A percentile compares a stretch with the other conserved stretches of the same genome.
Evolutionary conservation across 768 basidiomycete species (phyloP).

Genomic region (Candolleomyces efflorescens): DNA sequence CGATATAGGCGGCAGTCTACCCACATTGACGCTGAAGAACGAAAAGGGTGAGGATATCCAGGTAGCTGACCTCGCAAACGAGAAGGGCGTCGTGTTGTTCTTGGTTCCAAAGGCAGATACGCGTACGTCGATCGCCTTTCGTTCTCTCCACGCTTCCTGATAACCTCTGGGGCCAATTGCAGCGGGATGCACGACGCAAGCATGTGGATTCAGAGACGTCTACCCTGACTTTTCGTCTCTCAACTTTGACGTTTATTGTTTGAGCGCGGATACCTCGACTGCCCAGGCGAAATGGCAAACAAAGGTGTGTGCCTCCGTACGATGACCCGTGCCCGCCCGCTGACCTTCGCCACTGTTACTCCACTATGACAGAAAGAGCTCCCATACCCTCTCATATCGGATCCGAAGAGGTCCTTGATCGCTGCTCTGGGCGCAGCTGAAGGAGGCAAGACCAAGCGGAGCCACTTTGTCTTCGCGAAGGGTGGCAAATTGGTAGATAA

Average conservation of each 20-base stretch:
- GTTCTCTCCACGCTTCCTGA: not conserved
- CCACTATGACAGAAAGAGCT: conserved; percentile 61
- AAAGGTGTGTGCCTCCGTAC: conserved; percentile 49
- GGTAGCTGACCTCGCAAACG: conserved; percentile 54
- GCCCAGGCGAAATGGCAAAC: conserved; percentile 84
- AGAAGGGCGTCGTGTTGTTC: conserved; percentile 79
- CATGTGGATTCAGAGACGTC: conserved; percentile 85
- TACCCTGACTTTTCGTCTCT: conserved; percentile 70
- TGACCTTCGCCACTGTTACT: no score
- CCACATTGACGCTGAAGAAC: conserved; percentile 73
- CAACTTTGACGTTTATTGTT: conserved; percentile 75
- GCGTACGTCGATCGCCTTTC: conserved; percentile 39
- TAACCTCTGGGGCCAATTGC: not conserved
- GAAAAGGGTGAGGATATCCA: conserved; percentile 81
- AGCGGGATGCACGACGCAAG: conserved; percentile 89
- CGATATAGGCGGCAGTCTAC: conserved; percentile 72
- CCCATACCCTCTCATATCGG: conserved; percentile 83
- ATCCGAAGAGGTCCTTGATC: conserved; percentile 80
- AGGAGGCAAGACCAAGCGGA: conserved; percentile 82
- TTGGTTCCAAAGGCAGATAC: conserved; percentile 84
- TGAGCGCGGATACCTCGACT: conserved; percentile 72
- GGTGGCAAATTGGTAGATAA: conserved; percentile 87
- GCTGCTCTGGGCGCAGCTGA: conserved; percentile 76
- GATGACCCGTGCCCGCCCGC: no score
- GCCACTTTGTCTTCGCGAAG: conserved; percentile 91